Conservation (phyloP, 179 eudicot species). For the Amaranthus tricolor region DNA sequence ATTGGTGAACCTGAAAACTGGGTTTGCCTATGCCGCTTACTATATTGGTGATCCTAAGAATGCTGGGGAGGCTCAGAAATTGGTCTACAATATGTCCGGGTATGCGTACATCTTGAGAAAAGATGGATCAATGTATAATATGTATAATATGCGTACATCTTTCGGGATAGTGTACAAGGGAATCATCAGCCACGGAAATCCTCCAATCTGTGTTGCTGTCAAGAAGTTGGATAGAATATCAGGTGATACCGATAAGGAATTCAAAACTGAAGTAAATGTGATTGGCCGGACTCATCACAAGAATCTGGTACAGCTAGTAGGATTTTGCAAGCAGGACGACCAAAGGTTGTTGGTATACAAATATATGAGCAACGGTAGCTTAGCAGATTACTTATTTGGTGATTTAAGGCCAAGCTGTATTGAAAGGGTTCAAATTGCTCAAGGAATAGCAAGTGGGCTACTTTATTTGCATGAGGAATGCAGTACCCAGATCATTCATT, state of each 20-base stretch:
- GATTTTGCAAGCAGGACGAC: slow-evolving; percentile 32
- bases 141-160: too few species aligned
- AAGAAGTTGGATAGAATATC: slow-evolving; percentile 26
- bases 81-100: slow-evolving; percentile 16
- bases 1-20: background rate
- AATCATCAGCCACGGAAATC: background rate
- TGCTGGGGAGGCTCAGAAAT: background rate
- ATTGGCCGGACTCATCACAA: slow-evolving; percentile 46
- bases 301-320: slow-evolving; percentile 37
- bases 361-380: slow-evolving; percentile 34
- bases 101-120: too few species aligned
- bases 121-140: too few species aligned
- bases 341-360: slow-evolving; percentile 41
- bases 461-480: slow-evolving; percentile 48
- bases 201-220: slow-evolving; percentile 21
- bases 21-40: background rate
- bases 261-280: slow-evolving; percentile 33
- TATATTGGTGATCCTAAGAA: background rate
- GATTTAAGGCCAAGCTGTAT: slow-evolving; percentile 27
- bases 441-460: slow-evolving; percentile 37
- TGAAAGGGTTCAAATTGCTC: slow-evolving; percentile 20
- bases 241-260: slow-evolving; percentile 21
- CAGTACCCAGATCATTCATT: slow-evolving; percentile 39
- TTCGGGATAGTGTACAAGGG: slow-evolving; percentile 36
- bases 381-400: slow-evolving; percentile 35